A percentile compares a stretch with the other conserved stretches of the same genome.
These are phyloP conservation scores for Aspergillus sp. DNA, from an alignment of 2,329 filamentous ascomycete species.

Conservation along the genomic window DNA sequence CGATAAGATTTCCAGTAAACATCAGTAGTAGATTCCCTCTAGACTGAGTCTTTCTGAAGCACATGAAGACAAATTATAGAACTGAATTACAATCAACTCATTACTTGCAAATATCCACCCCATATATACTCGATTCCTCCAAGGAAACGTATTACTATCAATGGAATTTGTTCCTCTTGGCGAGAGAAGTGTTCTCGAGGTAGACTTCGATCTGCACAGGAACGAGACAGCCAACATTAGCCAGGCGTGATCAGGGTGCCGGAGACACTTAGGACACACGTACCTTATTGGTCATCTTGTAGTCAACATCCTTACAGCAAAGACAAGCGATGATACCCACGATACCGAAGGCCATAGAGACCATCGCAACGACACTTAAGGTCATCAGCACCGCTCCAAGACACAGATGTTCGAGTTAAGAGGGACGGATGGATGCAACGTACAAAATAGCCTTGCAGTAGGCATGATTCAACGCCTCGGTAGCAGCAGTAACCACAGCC, in stretches of 20 bases:
- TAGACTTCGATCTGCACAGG: conserved; percentile 11
- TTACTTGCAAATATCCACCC: not conserved
- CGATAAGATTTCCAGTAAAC: too few relatives aligned
- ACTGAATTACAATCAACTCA: not conserved
- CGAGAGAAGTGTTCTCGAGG: conserved; percentile 12
- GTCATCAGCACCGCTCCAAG: not conserved
- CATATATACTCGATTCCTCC: too few relatives aligned
- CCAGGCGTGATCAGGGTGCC: not conserved
- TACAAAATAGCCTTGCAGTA: conserved; percentile 21
- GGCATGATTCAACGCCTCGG: conserved; percentile 12
- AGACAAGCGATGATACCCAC: conserved; percentile 22
- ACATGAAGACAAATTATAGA: too few relatives aligned
- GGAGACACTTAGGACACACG: not conserved
- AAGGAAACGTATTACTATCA: not conserved
- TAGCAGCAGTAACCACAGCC: conserved; percentile 13
- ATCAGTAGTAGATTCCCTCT: too few relatives aligned
- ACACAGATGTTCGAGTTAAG: not conserved
- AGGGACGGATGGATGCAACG: conserved; percentile 1
- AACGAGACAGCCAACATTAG: not conserved
- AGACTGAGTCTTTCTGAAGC: too few relatives aligned
- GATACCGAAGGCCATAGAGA: conserved; percentile 24
- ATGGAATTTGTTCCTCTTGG: conserved; percentile 10
- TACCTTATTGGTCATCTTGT: conserved; percentile 30
- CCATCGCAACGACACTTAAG: conserved; percentile 19
- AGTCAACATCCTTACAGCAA: conserved; percentile 24